These are phyloP conservation scores for Saccharomycopsis javanensis DNA, from an alignment of 805 yeast genomes.

Conservation along the genomic window DNA sequence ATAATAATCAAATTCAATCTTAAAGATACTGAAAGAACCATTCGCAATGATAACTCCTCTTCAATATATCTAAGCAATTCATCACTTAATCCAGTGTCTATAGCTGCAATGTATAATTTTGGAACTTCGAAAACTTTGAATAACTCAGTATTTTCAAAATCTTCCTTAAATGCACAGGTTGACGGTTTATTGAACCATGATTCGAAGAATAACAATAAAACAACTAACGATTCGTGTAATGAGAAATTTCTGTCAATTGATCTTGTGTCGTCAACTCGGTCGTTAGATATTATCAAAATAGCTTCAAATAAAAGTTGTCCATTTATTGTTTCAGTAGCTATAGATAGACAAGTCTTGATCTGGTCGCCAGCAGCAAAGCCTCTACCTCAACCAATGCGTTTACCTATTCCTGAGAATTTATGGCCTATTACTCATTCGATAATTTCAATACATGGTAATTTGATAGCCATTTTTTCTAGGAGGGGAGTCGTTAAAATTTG, in stretches of 20 bases:
- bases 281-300: slow-evolving; percentile 52
- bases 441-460: slow-evolving; percentile 49
- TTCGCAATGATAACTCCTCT: slow-evolving; percentile 14
- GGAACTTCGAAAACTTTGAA: neutral
- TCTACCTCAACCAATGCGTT: slow-evolving; percentile 35
- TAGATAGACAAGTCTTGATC: slow-evolving; percentile 60
- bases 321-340: slow-evolving; percentile 58
- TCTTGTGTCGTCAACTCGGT: slow-evolving; percentile 27
- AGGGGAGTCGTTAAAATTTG: slow-evolving; percentile 49
- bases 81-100: slow-evolving; percentile 3
- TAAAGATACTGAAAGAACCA: slow-evolving; percentile 5
- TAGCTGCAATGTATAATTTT: neutral
- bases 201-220: neutral
- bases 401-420: slow-evolving; percentile 34
- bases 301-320: slow-evolving; percentile 50
- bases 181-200: neutral
- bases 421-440: slow-evolving; percentile 57
- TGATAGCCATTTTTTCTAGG: slow-evolving; percentile 44
- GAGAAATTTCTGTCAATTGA: neutral
- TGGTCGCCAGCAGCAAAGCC: slow-evolving; percentile 61
- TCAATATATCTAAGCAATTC: neutral
- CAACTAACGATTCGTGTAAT: neutral
- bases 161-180: neutral
- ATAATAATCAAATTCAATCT: slow-evolving; percentile 35
- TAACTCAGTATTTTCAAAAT: neutral